A percentile compares a stretch with the other conserved stretches of the same genome.
Evolutionary conservation across 2,329 filamentous ascomycete species (phyloP).

Genomic region (Paecilomyces sp.): DNA sequence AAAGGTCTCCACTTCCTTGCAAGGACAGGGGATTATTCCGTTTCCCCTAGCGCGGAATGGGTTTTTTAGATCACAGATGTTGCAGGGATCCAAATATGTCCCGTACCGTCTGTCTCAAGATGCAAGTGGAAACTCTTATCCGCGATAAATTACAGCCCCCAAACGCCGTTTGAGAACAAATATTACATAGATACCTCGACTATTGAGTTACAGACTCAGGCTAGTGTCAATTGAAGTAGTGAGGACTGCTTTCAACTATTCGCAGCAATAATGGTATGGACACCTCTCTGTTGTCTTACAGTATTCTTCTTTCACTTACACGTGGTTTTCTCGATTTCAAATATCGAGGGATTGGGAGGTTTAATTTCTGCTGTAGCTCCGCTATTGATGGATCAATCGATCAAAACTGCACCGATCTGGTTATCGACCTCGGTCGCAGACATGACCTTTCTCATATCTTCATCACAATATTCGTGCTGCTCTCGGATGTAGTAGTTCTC

Average conservation of each 20-base stretch:
- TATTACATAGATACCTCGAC: not conserved
- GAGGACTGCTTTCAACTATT: not conserved
- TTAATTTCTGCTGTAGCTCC: not conserved
- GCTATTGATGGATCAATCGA: not conserved
- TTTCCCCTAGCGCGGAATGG: not conserved
- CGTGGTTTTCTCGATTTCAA: not conserved
- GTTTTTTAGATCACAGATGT: not conserved
- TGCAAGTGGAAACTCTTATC: not conserved
- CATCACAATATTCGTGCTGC: constrained; percentile 15
- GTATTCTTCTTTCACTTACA: not conserved
- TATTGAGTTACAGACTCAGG: not conserved
- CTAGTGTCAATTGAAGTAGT: not conserved
- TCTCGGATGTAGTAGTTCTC: constrained; percentile 16
- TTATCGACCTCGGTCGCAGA: constrained; percentile 19
- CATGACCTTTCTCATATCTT: constrained; percentile 21
- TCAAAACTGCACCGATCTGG: constrained; percentile 18
- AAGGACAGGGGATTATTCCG: not conserved
- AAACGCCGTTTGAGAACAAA: not conserved
- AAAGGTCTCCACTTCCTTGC: not conserved
- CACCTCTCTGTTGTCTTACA: not conserved
- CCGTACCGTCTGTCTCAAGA: no score
- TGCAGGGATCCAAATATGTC: not conserved
- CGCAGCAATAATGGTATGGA: not conserved
- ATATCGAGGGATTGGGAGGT: not conserved
- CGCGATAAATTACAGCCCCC: not conserved